Evolutionary conservation across 2,329 filamentous ascomycete genomes (phyloP), one percentile per base, ranked within the genome.

Genomic region (Trichophyton simii): DNA sequence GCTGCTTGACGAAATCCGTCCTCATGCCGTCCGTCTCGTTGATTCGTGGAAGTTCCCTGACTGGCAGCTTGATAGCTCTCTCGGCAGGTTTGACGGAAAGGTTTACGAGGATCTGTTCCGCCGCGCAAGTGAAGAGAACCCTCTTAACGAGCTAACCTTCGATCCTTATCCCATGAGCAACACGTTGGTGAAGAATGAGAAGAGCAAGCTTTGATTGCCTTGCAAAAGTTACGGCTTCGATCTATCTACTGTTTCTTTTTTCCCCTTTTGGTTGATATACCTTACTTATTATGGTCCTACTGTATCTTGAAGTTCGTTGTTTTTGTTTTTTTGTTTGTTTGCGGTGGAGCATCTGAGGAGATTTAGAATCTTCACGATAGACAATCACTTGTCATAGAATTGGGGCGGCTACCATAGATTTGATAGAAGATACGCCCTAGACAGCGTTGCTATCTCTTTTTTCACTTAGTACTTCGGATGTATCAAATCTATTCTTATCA

Each of bases 61-160:
- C 70, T 91, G 86, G 86, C 85, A 88, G 67, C 79, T 91, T 1
- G 87, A 91, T 70, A 86, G 82, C 67, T 84, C 82, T 62, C 72
- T 91, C 44, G 87, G 88, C 1, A 78, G 87, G 1, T 82, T 81
- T 50, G 87, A 91, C 63, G 87, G 88, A 20, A 85, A 87, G 67
- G 87, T 90, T 0, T 91, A 91, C 67, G 85, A 88, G 71, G 87
- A 90, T 67, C 79, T 91, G 77, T 91, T 90, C 75, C 77, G 84
- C 68, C 77, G 87, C 13, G 88, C 87, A 0, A 85, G 82, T 63
- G 81, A 88, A 76, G 73, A 87, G 67, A 91, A 91, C 68, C 87
- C 87, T 1, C 75, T 91, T 52, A 91, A 91, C 69, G 80, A 83
- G 18, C 76, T 89, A 61, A 85, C 85, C 0, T 83, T 89, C 61